Evolutionary conservation across 2,329 filamentous ascomycete species (phyloP), one percentile per base, ranked within the genome.

Genomic region (Aspergillus uvarum): DNA sequence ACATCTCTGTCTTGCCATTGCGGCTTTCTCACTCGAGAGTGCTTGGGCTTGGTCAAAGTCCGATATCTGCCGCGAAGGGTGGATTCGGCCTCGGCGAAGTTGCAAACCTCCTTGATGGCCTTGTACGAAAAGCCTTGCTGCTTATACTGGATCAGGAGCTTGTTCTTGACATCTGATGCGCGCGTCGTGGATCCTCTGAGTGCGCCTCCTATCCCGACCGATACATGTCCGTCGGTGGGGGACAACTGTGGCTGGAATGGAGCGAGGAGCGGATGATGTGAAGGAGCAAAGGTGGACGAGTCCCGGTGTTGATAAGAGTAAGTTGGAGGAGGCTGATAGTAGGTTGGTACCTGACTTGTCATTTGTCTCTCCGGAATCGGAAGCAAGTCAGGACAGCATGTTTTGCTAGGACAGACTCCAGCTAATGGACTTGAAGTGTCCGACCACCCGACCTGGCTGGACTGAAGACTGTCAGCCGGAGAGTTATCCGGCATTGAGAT

Each of bases 31-130:
- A 81, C 74, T 4, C 80, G 70, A 29, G 79, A 72, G 35, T 80
- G 77, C 54, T 79, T 80, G 1, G 69, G 60, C 58, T 81, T 81
- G 1, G 78, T 81, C 21, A 81, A 65, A 2, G 76, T 80, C 29
- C 80, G 75, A 58, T 76, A 81, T 21, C 80, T 72, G 2, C 80
- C 80, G 26, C 80, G 75, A 3, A 82, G 69, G 1, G 80, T 82
- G 4, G 80, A 82, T 56, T 81, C 80, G 0, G 80, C 79, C 60
- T 81, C 79, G 24, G 71, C 73, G 61, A 81, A 80, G 0, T 70
- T 69, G 1, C 77, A 77, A 2, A 72, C 65, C 22, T 70, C 68
- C 60, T 80, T 81, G 64, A 82, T 82, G 10, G 80, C 74, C 57
- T 77, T 80, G 69, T 82, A 82, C 1, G 79, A 80, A 24, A 79